Base-by-base conservation (phyloP, 352 stramenopile genomes). In the Plasmopara halstedii region DNA sequence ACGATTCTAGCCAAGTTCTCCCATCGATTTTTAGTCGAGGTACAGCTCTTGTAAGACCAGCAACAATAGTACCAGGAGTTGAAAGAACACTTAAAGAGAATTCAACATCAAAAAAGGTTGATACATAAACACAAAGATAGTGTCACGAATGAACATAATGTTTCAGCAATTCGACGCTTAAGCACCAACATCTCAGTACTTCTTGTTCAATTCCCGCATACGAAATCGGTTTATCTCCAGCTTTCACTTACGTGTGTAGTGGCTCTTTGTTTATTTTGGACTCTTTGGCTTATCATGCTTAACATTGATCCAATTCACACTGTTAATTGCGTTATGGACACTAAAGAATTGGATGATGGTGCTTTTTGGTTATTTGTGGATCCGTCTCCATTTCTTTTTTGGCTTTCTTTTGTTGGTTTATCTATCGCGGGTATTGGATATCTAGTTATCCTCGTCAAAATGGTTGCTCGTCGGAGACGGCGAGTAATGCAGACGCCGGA, bases 301-400 rank as follows among this genome's bases (percentile, higher is more conserved):
- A 67, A 58, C 27, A 15, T 44, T 0, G 40, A 35, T 2, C 62
- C 62, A 3, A 65, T 57, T 9, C 47, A 46, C n/a, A 62, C 46
- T 2, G 53, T 62, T 6, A 67, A 67, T 46, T 21, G 22, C 11
- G 26, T 71, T 40, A 68, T 68, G 58, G 48, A 58, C 25, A 72
- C 58, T 0, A 33, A 60, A 13, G 29, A 23, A 6, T 60, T 68
- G 14, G 62, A 72, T 18, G 37, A 56, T 6, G 63, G 63, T 0
- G 37, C 40, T n/a, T 72, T 72, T 31, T 72, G 58, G 63, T 34
- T 65, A 13, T 52, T 67, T 18, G 41, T 67, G 2, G 40, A 67
- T 1, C 50, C 44, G 23, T 29, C 43, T 8, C 21, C 40, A 3
- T 51, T 38, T 9, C 22, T 70, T 0, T 39, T 57, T 13, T 39